Base-by-base conservation (phyloP, 345 rosid genomes). In the Firmiana major region DNA sequence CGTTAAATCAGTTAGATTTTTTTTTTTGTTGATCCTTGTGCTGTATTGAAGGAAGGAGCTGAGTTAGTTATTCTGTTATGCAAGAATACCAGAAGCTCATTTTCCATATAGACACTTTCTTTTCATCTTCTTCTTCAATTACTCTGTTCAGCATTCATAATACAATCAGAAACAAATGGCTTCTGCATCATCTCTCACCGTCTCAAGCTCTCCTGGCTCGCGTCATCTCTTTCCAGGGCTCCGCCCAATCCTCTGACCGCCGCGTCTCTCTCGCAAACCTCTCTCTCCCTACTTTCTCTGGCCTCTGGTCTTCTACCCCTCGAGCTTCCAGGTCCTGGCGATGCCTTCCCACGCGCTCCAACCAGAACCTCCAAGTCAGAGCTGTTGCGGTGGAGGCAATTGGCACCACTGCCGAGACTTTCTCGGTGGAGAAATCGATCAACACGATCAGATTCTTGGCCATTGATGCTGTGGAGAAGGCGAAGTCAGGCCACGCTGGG, bases 401-500 rank as follows among this genome's bases (percentile, higher is more conserved):
- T 12, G 86, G 82, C 7, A 64, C 82, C 17, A 67, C 88, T 4
- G 74, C 98, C 0, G 97, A 89, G 65, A 85, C 93, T 38, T 64
- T 94, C 11, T 75, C 93, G 77, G 86, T 95, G 55, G 99, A 90
- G 74, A 89, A 92, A 77, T 95, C 97, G 45, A 58, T 93, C 40
- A 93, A 95, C 72, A 88, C 98, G 62, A 93, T 95, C 51, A 79
- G 99, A 84, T 93, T 95, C 81, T 85, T 95, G 36, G 91, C 96
- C 24, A 77, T 95, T 51, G 99, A 95, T 78, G 96, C 99, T 7
- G 99, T 95, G 13, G 98, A 95, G 88, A 95, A 93, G 86, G 99
- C 98, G 0, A 95, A 95, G 76, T 95, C 97, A 5, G 99, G 98
- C 3, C 98, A 95, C 77, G 98, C 98, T 1, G 99, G 98, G 36